These are phyloP conservation scores for Arthroderma sp. DNA, from an alignment of 2,329 filamentous ascomycete genomes.

Conservation along the genomic window DNA sequence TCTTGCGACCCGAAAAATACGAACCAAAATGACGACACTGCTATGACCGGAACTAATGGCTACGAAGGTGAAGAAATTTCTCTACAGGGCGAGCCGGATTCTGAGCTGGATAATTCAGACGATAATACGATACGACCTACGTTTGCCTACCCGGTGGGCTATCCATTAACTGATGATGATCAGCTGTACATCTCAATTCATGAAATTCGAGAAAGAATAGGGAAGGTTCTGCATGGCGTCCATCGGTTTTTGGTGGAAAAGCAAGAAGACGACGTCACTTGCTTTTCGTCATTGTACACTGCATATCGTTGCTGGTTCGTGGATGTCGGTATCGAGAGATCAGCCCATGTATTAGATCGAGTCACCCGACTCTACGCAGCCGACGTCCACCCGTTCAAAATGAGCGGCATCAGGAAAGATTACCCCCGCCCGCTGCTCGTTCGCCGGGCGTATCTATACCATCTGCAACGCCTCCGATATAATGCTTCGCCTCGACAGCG, in stretches of 20 bases:
- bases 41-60: constrained; percentile 33
- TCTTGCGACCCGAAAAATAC: constrained; percentile 32
- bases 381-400: constrained; percentile 85
- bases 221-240: constrained; percentile 66
- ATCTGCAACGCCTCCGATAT: constrained; percentile 83
- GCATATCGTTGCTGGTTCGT: constrained; percentile 95
- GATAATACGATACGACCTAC: constrained; percentile 58
- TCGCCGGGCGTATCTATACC: constrained; percentile 85
- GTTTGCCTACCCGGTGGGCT: constrained; percentile 81
- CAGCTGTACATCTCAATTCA: constrained; percentile 65
- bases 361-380: constrained; percentile 71
- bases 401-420: constrained; percentile 78
- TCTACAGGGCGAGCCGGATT: constrained; percentile 31
- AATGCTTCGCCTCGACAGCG: constrained; percentile 80
- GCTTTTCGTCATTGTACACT: constrained; percentile 84
- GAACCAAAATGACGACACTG: constrained; percentile 25
- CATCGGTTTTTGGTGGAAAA: constrained; percentile 71
- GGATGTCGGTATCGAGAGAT: constrained; percentile 90
- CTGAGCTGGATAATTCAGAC: constrained; percentile 43
- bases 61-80: constrained; percentile 14
- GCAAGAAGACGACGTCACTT: constrained; percentile 90
- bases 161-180: constrained; percentile 54
- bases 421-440: constrained; percentile 89
- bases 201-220: constrained; percentile 63
- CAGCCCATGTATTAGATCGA: constrained; percentile 81